Evolutionary conservation across 371 early-diverging fungal genomes (phyloP).

Genomic region (Saksenaea oblongispora): DNA sequence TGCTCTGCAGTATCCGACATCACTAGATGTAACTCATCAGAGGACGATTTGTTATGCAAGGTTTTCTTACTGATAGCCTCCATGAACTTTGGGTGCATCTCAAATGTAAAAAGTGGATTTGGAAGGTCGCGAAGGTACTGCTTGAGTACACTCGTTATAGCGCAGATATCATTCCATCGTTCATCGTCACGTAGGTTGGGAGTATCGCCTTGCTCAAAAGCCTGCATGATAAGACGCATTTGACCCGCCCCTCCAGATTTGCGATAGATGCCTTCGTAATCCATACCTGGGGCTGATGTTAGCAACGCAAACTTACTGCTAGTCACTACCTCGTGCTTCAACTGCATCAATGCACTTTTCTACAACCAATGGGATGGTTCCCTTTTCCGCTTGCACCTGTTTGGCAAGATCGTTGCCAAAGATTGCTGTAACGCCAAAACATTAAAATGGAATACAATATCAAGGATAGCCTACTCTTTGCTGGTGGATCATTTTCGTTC

Average conservation of each 20-base stretch:
- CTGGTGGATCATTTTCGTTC: slow-evolving; percentile 7
- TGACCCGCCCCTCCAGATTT: slow-evolving; percentile 86
- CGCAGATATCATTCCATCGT: slow-evolving; percentile 64
- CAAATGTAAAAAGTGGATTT: slow-evolving; percentile 85
- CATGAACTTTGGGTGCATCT: slow-evolving; percentile 75
- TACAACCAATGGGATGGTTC: slow-evolving; percentile 73
- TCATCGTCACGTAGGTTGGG: slow-evolving; percentile 51
- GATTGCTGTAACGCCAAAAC: slow-evolving; percentile 11
- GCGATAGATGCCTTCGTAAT: slow-evolving; percentile 82
- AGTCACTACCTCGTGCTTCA: slow-evolving; percentile 50
- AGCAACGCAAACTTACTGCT: background rate
- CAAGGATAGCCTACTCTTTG: slow-evolving; percentile 11
- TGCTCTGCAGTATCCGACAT: slow-evolving; percentile 22
- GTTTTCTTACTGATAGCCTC: slow-evolving; percentile 51
- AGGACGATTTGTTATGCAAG: too few species aligned
- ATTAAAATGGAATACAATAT: background rate
- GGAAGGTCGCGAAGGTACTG: slow-evolving; percentile 93
- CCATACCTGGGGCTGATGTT: slow-evolving; percentile 29
- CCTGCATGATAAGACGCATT: slow-evolving; percentile 62
- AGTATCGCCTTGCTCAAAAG: slow-evolving; percentile 49
- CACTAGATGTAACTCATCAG: slow-evolving; percentile 1
- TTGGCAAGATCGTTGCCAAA: slow-evolving; percentile 43
- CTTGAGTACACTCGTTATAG: slow-evolving; percentile 89
- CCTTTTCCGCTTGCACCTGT: slow-evolving; percentile 36
- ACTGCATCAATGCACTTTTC: slow-evolving; percentile 75